Conservation (phyloP, 495 filamentous ascomycete genomes). For the Neurospora sp. region DNA sequence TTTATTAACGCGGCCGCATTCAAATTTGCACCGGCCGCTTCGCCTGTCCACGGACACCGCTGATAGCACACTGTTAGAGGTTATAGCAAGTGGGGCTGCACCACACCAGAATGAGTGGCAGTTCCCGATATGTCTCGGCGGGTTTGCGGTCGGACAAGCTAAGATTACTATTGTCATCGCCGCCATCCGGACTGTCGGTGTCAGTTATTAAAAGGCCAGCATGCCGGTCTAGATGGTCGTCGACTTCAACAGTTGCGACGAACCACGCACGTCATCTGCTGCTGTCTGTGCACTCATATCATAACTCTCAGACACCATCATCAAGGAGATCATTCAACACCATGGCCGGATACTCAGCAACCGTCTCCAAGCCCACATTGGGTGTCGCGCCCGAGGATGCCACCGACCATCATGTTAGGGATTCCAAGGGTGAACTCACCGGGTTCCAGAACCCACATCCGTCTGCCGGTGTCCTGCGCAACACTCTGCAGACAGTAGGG, state of each 20-base stretch:
- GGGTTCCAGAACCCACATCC: conserved; percentile 27
- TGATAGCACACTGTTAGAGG: background rate
- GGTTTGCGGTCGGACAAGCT: background rate
- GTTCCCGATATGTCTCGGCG: background rate
- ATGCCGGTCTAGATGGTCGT: background rate
- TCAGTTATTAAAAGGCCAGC: background rate
- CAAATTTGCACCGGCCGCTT: background rate
- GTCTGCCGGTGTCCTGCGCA: conserved; percentile 12
- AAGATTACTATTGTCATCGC: background rate
- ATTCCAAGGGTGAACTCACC: conserved; percentile 20
- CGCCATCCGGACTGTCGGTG: background rate
- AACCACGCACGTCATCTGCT: background rate
- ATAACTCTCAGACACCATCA: background rate
- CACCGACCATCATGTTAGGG: conserved; percentile 25
- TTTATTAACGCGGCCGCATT: background rate
- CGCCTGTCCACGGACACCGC: background rate
- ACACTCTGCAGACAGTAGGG: background rate
- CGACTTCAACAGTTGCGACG: background rate
- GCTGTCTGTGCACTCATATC: background rate
- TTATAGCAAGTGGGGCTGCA: background rate
- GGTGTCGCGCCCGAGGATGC: conserved; percentile 16
- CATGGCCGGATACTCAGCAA: conserved; percentile 9
- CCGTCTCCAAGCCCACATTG: conserved; percentile 14
- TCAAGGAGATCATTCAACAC: background rate
- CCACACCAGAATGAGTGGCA: background rate